Base-by-base conservation (phyloP, 495 filamentous ascomycete species). In the Aspergillus nanangensis region DNA sequence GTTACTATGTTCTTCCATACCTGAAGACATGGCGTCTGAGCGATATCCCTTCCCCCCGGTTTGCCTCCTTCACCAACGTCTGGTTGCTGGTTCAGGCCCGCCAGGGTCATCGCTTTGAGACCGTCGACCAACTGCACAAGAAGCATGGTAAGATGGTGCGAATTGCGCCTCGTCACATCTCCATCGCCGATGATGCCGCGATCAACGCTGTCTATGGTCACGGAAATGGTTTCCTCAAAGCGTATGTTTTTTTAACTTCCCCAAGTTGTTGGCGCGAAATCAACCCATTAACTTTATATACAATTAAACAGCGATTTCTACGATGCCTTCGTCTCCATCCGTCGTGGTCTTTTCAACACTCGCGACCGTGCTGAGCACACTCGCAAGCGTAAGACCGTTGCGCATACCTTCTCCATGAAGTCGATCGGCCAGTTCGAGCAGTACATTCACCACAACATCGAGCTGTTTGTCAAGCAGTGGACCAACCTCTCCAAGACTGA, bases 321-420 rank as follows among this genome's bases (percentile, higher is more conserved):
- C 58, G 89, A 95, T 61, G 87, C 87, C 38, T 95, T 95, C 52
- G 89, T 95, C 56, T 89, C 86, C 23, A 92, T 96, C 60, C 77
- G 76, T 25, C 81, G 88, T 8, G 90, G 89, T 32, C 74, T 96
- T 19, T 96, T 95, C 87, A 95, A 93, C 68, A 95, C 90, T 3
- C 78, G 90, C 22, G 81, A 91, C 69, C 78, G 90, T 39, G 69
- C 70, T 18, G 88, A 95, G 58, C 89, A 96, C 66, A 84, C 86
- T 2, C 83, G 90, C 58, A 96, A 96, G 75, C 80, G 90, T 41
- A 96, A 95, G 77, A 85, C 84, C 1, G 78, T 96, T 38, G 83
- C 88, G 1, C 88, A 94, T 63, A 92, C 87, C 14, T 96, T 96
- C 72, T 84, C 82, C 14, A 77, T 84, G 52, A 95, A 93, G 69